A percentile compares a stretch with the other conserved stretches of the same genome.
These are phyloP conservation scores for Phaeosphaeria sp. DNA, from an alignment of 2,329 filamentous ascomycete species.

Conservation along the genomic window DNA sequence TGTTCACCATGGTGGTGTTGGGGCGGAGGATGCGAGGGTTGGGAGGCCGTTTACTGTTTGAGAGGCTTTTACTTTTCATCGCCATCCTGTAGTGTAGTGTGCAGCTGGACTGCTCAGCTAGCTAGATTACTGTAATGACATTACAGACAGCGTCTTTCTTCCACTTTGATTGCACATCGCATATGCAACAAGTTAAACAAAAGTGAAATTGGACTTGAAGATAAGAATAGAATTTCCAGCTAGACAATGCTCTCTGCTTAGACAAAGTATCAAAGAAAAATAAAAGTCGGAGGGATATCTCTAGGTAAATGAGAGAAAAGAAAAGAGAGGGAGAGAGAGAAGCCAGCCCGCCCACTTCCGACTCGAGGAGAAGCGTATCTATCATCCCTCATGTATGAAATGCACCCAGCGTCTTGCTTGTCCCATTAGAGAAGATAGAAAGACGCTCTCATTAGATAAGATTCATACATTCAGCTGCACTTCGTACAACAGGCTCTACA, in stretches of 20 bases:
- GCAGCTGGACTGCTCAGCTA: constrained; percentile 2
- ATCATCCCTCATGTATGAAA: not conserved
- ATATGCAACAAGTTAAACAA: too few species aligned
- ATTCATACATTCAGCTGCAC: not conserved
- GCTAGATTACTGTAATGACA: not conserved
- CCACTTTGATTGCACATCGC: too few species aligned
- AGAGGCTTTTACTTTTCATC: not conserved
- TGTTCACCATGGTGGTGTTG: not conserved
- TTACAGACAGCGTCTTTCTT: not conserved
- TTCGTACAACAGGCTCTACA: not conserved
- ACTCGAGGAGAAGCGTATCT: not conserved
- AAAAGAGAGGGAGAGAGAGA: not conserved
- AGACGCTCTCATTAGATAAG: not conserved
- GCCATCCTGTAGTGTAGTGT: not conserved
- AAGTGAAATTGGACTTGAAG: not conserved
- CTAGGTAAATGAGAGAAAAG: constrained; percentile 7
- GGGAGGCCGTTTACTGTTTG: constrained; percentile 18
- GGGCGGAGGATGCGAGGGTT: constrained; percentile 7
- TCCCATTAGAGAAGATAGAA: not conserved
- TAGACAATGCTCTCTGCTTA: constrained; percentile 16
- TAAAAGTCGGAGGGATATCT: constrained; percentile 11
- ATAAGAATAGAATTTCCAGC: constrained; percentile 7
- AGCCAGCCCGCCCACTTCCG: not conserved
- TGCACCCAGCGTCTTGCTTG: not conserved
- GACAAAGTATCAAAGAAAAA: not conserved